phyloP scores from a whole-genome alignment of 1,284 basidiomycete genomes.

The Fistulina hepatica region DNA sequence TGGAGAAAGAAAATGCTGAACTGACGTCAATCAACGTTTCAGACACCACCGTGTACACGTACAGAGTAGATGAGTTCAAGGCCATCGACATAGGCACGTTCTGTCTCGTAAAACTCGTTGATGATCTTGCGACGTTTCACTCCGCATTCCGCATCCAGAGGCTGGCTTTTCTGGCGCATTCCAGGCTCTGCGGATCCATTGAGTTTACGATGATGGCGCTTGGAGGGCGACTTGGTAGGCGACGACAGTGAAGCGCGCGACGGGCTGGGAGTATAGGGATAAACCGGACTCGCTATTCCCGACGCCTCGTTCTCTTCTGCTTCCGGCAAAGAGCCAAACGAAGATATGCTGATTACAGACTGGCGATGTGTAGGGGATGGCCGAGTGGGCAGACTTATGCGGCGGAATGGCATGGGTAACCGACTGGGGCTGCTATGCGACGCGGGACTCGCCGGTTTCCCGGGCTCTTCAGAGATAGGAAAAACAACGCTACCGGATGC shows the following conservation, averaged over 20 bases:
- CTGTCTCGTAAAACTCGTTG: constrained; percentile 70
- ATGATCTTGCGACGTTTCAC: constrained; percentile 48
- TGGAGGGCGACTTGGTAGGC: constrained; percentile 12
- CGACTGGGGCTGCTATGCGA: no score
- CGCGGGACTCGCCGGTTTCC: no score
- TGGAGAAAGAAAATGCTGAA: constrained; percentile 67
- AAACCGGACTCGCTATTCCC: constrained; percentile 9
- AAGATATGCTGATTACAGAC: constrained; percentile 56
- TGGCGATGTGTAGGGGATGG: constrained; percentile 45
- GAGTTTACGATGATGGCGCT: constrained; percentile 15
- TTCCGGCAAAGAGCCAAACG: constrained; percentile 57
- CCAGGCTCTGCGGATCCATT: constrained; percentile 25
- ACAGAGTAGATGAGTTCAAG: constrained; percentile 75
- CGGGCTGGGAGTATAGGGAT: constrained; percentile 10
- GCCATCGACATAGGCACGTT: constrained; percentile 69
- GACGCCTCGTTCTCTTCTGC: constrained; percentile 21
- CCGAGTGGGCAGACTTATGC: constrained; percentile 62
- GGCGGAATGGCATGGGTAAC: constrained; percentile 44
- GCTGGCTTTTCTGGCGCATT: constrained; percentile 23
- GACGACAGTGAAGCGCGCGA: constrained; percentile 7
- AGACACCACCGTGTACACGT: constrained; percentile 18
- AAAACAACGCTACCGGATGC: no score
- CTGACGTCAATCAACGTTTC: neutral
- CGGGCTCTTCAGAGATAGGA: no score
- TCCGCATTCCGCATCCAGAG: constrained; percentile 28